Conservation (phyloP, 1,284 basidiomycete species). For the Laetiporus sulphureus region DNA sequence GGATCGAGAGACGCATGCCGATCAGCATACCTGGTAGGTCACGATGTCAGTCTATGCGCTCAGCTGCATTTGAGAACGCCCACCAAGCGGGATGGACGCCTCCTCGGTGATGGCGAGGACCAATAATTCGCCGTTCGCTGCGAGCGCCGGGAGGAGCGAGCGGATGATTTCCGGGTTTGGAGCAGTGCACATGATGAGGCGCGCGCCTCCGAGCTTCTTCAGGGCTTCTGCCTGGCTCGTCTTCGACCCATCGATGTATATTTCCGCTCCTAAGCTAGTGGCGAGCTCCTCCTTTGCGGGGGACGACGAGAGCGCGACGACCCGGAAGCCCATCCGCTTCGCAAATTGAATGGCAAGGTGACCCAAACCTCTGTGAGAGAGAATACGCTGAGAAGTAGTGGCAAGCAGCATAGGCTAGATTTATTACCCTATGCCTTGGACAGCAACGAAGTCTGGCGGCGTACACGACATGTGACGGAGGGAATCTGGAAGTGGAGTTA, state of each 20-base stretch:
- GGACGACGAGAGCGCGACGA: background rate
- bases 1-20: conserved; percentile 8
- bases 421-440: conserved; percentile 26
- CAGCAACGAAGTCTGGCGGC: conserved; percentile 15
- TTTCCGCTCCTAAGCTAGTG: background rate
- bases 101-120: background rate
- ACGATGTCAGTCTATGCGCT: no score
- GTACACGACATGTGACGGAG: conserved; percentile 16
- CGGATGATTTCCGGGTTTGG: background rate
- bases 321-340: background rate
- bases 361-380: background rate
- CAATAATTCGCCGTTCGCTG: background rate
- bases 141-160: background rate
- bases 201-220: background rate
- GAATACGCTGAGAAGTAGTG: background rate
- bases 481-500: background rate
- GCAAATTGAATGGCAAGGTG: background rate
- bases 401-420: no score
- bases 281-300: background rate
- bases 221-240: background rate
- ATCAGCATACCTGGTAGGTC: no score
- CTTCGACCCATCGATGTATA: background rate
- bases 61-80: background rate
- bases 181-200: background rate
- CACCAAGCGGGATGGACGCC: background rate